These are phyloP conservation scores for Melaleuca quinquenervia DNA, from an alignment of 345 rosid species.

Conservation along the genomic window DNA sequence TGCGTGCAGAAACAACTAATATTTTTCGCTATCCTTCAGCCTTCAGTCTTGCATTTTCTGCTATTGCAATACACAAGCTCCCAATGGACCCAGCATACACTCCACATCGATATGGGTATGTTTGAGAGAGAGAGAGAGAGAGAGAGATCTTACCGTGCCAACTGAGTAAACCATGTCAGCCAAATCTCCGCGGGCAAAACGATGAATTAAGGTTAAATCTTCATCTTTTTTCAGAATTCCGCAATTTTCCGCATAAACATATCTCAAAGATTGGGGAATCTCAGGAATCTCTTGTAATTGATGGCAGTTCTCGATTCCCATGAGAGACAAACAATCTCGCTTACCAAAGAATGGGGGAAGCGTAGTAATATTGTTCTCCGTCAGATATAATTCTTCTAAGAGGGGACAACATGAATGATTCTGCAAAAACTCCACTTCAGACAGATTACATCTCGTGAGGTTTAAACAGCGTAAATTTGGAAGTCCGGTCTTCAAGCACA, in stretches of 20 bases:
- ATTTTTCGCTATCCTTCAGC: not conserved
- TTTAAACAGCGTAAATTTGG: rapidly evolving
- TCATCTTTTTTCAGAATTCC: not conserved
- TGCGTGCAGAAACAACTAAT: not conserved
- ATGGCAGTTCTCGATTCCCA: rapidly evolving
- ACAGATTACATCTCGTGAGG: rapidly evolving
- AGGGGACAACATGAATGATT: rapidly evolving
- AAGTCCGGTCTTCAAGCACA: rapidly evolving
- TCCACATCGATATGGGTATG: not conserved
- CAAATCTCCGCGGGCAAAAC: rapidly evolving
- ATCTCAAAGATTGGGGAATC: rapidly evolving
- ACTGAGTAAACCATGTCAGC: rapidly evolving
- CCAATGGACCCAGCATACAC: not conserved
- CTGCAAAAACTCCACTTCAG: not conserved
- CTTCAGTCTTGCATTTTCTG: too few relatives aligned
- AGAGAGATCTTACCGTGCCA: not conserved
- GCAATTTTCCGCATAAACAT: rapidly evolving
- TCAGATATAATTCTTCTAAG: rapidly evolving
- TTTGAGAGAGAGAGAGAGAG: not conserved
- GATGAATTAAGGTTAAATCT: not conserved
- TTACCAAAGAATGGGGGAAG: not conserved
- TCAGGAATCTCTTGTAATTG: not conserved
- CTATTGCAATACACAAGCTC: too few relatives aligned
- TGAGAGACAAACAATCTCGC: rapidly evolving
- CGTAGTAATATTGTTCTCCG: rapidly evolving